phyloP scores from a whole-genome alignment of 345 rosid species.

The Linum tenue region DNA sequence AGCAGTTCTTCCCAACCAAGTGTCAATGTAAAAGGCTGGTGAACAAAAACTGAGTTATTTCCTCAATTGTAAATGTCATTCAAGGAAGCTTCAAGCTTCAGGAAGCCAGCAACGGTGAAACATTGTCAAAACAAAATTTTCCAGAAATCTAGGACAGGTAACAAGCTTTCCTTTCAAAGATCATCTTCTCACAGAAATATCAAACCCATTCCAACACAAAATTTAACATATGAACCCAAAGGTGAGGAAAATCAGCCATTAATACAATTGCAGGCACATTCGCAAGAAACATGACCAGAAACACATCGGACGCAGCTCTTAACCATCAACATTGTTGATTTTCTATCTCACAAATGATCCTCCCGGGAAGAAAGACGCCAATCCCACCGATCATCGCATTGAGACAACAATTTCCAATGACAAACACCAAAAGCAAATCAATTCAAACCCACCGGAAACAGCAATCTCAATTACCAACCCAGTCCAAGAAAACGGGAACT shows the following conservation, averaged over 20 bases:
- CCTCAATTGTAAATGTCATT: background rate
- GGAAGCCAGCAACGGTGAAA: too few species aligned
- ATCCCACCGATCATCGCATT: background rate
- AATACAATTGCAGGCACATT: too few species aligned
- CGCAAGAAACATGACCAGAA: too few species aligned
- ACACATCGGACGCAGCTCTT: background rate
- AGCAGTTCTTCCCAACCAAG: conserved; percentile 87
- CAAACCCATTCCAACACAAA: background rate
- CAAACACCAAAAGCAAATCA: background rate
- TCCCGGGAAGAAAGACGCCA: background rate
- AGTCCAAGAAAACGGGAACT: conserved; percentile 10
- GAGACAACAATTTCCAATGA: background rate
- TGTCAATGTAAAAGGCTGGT: conserved; percentile 79
- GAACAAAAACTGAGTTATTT: conserved; percentile 11
- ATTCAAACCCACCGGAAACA: background rate
- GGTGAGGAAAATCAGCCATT: too few species aligned
- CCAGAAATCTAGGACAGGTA: too few species aligned
- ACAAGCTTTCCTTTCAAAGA: too few species aligned
- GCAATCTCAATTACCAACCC: background rate
- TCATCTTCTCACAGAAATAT: too few species aligned
- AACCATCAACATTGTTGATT: background rate
- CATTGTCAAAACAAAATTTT: too few species aligned
- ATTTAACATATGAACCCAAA: too few species aligned
- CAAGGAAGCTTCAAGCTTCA: background rate
- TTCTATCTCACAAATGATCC: background rate